These are phyloP conservation scores for Halophytophthora polymorphica DNA, from an alignment of 352 stramenopile species.

Conservation along the genomic window DNA sequence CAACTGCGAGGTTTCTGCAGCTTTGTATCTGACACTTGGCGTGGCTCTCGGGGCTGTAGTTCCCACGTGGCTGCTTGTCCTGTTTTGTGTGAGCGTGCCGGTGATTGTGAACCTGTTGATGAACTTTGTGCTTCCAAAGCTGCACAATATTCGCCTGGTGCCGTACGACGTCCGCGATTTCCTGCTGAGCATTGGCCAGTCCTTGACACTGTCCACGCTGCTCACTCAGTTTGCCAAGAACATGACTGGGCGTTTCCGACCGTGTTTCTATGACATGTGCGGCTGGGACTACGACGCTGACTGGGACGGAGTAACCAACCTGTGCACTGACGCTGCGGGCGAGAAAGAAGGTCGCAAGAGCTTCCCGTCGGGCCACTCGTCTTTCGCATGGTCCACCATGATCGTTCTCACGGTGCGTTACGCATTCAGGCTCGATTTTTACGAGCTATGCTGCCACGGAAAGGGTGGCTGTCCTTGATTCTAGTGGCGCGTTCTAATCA, in stretches of 20 bases:
- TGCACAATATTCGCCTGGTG: constrained; percentile 40
- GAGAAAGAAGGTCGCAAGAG: constrained; percentile 61
- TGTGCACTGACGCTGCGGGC: constrained; percentile 35
- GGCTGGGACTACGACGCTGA: constrained; percentile 46
- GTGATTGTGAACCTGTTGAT: constrained; percentile 47
- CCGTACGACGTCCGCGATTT: constrained; percentile 64
- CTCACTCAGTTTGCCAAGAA: constrained; percentile 61
- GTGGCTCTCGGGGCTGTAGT: constrained; percentile 20
- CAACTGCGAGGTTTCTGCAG: neutral
- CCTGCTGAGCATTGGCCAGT: constrained; percentile 45
- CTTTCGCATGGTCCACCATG: constrained; percentile 51
- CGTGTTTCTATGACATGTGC: constrained; percentile 73
- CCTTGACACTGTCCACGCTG: constrained; percentile 33
- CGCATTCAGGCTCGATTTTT: neutral
- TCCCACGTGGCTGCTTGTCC: constrained; percentile 36
- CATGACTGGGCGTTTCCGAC: constrained; percentile 55
- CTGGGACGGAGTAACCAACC: constrained; percentile 60
- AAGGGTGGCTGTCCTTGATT: neutral
- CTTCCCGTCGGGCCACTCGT: constrained; percentile 64
- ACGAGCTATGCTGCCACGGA: too few relatives aligned
- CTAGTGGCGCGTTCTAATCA: neutral
- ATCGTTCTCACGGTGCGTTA: constrained; percentile 50
- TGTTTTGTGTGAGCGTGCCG: constrained; percentile 25
- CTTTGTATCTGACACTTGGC: neutral
- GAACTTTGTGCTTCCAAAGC: constrained; percentile 43